These are phyloP conservation scores for Arachis hypogaea DNA, from an alignment of 306 rosid species.

Conservation along the genomic window DNA sequence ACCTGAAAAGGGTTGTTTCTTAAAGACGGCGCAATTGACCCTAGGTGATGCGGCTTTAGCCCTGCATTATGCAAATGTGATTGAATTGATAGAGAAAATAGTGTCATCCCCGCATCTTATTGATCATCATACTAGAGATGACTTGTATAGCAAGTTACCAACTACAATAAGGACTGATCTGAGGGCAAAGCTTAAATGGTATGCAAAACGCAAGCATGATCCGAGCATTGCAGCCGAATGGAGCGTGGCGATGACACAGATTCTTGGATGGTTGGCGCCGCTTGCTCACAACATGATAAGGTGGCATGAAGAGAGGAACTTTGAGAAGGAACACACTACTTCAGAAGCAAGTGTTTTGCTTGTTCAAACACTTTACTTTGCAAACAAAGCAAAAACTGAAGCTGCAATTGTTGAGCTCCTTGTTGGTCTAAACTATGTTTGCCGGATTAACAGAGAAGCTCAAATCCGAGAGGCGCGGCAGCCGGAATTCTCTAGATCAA, in stretches of 20 bases:
- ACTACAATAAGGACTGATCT: conserved; percentile 50
- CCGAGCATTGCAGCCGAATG: conserved; percentile 57
- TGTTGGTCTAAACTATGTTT: conserved; percentile 71
- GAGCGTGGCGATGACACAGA: conserved; percentile 45
- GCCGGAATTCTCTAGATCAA: conserved; percentile 16
- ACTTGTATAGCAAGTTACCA: conserved; percentile 69
- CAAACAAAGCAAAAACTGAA: conserved; percentile 68
- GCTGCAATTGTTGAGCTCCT: conserved; percentile 77
- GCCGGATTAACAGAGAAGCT: conserved; percentile 36
- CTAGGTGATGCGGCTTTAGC: conserved; percentile 76
- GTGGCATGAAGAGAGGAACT: conserved; percentile 78
- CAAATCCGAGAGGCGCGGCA: conserved; percentile 13
- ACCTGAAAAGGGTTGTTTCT: conserved; percentile 38
- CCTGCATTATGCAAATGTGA: conserved; percentile 76
- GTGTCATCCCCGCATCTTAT: conserved; percentile 55
- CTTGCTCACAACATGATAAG: conserved; percentile 74
- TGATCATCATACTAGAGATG: conserved; percentile 54
- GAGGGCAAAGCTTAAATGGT: conserved; percentile 62
- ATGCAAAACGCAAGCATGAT: conserved; percentile 42
- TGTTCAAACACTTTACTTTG: conserved; percentile 82
- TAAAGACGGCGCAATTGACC: conserved; percentile 53
- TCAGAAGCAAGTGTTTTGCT: conserved; percentile 55
- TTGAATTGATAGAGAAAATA: conserved; percentile 63
- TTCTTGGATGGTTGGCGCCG: conserved; percentile 79
- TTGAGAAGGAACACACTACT: conserved; percentile 60